Evolutionary conservation across 768 basidiomycete genomes (phyloP).

Genomic region (Collybia sordida): DNA sequence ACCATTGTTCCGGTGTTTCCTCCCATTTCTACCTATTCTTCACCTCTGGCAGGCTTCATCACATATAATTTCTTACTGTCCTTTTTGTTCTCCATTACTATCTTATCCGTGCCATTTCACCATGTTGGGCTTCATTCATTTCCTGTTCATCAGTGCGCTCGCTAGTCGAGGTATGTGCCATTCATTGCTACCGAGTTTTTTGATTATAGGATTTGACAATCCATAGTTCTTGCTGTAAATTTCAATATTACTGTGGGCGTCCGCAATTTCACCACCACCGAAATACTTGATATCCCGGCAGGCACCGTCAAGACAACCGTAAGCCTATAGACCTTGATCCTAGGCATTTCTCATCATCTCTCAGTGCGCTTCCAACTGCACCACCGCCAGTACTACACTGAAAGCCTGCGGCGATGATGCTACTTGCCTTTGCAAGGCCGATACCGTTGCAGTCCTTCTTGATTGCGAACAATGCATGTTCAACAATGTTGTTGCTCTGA

Average conservation of each 20-base stretch:
- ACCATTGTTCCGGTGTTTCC: not conserved
- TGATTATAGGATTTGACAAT: not conserved
- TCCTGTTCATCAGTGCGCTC: conserved; percentile 42
- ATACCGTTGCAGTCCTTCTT: conserved; percentile 41
- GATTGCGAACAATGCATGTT: conserved; percentile 73
- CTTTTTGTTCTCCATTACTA: no score
- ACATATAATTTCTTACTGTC: not conserved
- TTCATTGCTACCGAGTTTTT: no score
- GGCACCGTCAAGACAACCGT: conserved; percentile 27
- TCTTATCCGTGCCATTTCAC: conserved; percentile 1
- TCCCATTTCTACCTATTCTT: conserved; percentile 11
- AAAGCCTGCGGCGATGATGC: conserved; percentile 46
- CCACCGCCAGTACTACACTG: conserved; percentile 19
- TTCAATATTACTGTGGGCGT: conserved; percentile 49
- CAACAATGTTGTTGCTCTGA: conserved; percentile 46
- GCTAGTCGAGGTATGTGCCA: conserved; percentile 55
- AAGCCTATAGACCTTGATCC: conserved; percentile 24
- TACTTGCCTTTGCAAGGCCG: conserved; percentile 52
- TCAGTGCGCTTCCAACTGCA: conserved; percentile 37
- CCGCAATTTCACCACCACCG: conserved; percentile 32
- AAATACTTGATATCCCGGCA: conserved; percentile 46
- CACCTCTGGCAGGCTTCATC: conserved; percentile 7
- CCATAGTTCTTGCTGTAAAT: conserved; percentile 37
- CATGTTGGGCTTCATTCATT: conserved; percentile 29
- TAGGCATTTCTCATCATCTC: conserved; percentile 19